Evolutionary conservation across 208 protist species (phyloP), one percentile per base, ranked within the genome.

Genomic region (Phytomonas sp.): DNA sequence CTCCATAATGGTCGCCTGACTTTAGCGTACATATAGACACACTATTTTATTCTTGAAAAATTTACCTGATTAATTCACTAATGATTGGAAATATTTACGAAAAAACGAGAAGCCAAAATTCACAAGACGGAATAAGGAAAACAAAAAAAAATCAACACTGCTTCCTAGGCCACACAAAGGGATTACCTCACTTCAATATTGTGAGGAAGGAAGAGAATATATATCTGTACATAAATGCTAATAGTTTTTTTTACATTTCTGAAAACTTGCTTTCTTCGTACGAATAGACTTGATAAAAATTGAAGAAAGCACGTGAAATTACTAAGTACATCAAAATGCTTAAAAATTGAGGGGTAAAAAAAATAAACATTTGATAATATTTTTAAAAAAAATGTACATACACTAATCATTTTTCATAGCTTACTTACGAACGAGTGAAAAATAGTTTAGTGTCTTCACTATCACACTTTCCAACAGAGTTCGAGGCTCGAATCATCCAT

Each of bases 1-100:
- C 74, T 82, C 88, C 88, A 96, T 3, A 94, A 67, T 10, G 91
- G 91, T 19, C 91, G 84, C 77, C 91, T 92, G 26, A 96, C 91
- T 33, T 64, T 52, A 23, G 77, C 74, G 14, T 74, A 71, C 72
- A 78, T 80, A 49, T 49, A 23, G 40, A 16, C 6, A 49, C 40
- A 23, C 40, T 49, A 49, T 19, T 19, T 49, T 49, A 49, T 23
- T 8, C 34, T 37, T 49, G 10, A 49, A 49, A 4, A 23, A 23
- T 49, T 2, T 16, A 4, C 12, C 40, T 23, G 14, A 49, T 49
- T 19, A 16, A 4, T 49, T 49, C 40, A 19, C 40, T 49, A 49
- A 16, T 49, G 26, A 32, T 37, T 31, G 40, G 66, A 29, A 49
- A 72, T 30, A 72, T 37, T 19, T 67, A 65, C 31, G 12, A 42